These are phyloP conservation scores for Plectosphaerella sp. DNA, from an alignment of 2,329 filamentous ascomycete species.

Conservation along the genomic window DNA sequence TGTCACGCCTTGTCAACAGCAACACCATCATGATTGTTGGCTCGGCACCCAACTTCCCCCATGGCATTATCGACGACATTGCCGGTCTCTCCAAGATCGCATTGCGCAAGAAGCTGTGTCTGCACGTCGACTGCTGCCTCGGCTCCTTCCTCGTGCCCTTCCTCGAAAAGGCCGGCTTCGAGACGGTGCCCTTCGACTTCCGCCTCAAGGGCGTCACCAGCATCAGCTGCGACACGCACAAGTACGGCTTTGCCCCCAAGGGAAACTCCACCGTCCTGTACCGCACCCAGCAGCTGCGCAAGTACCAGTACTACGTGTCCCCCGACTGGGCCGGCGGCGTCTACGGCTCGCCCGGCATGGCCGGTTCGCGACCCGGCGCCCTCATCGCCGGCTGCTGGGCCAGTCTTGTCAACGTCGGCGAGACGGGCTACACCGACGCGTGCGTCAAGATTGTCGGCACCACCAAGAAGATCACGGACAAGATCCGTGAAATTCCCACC, in stretches of 20 bases:
- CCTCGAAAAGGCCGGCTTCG: slow-evolving; percentile 90
- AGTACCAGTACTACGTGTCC: slow-evolving; percentile 94
- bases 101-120: slow-evolving; percentile 70
- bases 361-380: slow-evolving; percentile 86
- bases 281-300: slow-evolving; percentile 70
- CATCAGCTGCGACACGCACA: slow-evolving; percentile 96
- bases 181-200: slow-evolving; percentile 87
- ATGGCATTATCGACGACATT: slow-evolving; percentile 97
- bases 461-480: slow-evolving; percentile 74
- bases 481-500: slow-evolving; percentile 64
- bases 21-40: slow-evolving; percentile 94
- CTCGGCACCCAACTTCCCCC: slow-evolving; percentile 94
- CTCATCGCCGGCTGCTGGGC: slow-evolving; percentile 97
- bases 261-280: slow-evolving; percentile 93
- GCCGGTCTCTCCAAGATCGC: slow-evolving; percentile 78
- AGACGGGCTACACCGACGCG: slow-evolving; percentile 80
- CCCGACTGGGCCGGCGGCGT: slow-evolving; percentile 95
- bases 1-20: slow-evolving; percentile 82
- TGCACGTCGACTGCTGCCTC: slow-evolving; percentile 97
- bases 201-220: slow-evolving; percentile 88
- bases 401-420: slow-evolving; percentile 81
- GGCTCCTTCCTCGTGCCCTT: slow-evolving; percentile 93
- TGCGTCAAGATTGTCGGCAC: slow-evolving; percentile 86
- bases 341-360: slow-evolving; percentile 88
- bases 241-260: slow-evolving; percentile 98